Evolutionary conservation across 306 rosid genomes (phyloP), one percentile per base, ranked within the genome.

Genomic region (Gynostemma pentaphyllum): DNA sequence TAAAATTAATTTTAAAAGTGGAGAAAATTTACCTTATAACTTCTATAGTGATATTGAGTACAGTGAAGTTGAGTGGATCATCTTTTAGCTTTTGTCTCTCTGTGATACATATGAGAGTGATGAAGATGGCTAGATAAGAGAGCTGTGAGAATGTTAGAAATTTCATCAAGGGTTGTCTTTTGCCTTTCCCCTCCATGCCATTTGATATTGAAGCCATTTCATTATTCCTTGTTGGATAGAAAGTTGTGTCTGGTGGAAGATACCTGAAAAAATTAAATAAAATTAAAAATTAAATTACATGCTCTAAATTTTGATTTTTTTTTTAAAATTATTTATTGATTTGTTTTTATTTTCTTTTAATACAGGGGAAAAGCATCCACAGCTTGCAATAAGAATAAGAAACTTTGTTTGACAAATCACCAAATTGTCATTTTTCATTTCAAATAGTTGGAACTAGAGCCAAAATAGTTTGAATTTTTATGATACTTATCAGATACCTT

Each of bases 41-140:
- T 80, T 87, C 97, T 2, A 82, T 1, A 65, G 79, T 68, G 54
- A 91, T 71, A 73, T 69, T 82, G 22, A 87, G 29, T 0, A 83
- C 79, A 30, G 54, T 87, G n/a, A 87, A 87, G 69, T 87, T 90
- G 70, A 91, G 82, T 2, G 89, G 89, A 40, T 87, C 97, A 7
- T 83, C 75, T 64, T 60, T 87, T 40, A 91, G 39, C 75, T 78
- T 78, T 40, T 77, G 22, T 21, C 76, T 79, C 61, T 91, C 96
- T 0, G 87, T 81, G 60, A 87, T 72, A 57, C 90, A 91, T 11
- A 85, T 62, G 15, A 87, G 69, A 68, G 82, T 75, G 14, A 85
- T 72, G 75, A 85, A 87, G 32, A 85, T 72, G 18, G 61, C 77
- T 42, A 91, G 15, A 49, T 77, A 84, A 4, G 95, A 77, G 39